Conservation (phyloP, 768 basidiomycete species). For the Lactarius evosmus region DNA sequence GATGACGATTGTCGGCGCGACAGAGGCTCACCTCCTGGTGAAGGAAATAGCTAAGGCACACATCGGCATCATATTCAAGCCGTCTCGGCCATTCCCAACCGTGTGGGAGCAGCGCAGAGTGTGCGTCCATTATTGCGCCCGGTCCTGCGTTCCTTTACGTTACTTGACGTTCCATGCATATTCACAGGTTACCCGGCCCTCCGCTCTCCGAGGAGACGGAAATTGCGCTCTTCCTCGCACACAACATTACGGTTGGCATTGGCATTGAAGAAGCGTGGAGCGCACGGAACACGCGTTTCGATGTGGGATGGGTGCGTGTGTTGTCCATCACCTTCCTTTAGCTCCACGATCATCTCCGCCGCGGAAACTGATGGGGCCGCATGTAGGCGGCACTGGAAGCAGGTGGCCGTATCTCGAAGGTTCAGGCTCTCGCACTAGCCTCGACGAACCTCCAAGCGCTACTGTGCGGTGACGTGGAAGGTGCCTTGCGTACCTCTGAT, state of each 20-base stretch:
- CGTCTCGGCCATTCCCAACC: constrained; percentile 67
- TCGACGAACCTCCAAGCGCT: constrained; percentile 55
- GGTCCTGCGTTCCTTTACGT: background rate
- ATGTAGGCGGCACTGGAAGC: constrained; percentile 29
- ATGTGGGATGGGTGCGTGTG: constrained; percentile 73
- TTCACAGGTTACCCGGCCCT: constrained; percentile 61
- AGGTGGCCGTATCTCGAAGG: constrained; percentile 35
- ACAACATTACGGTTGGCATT: constrained; percentile 71
- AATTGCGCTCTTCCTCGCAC: constrained; percentile 55
- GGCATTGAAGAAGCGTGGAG: constrained; percentile 66
- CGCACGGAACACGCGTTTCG: constrained; percentile 74
- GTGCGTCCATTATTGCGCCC: constrained; percentile 38
- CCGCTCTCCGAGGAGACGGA: constrained; percentile 63
- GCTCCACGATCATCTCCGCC: constrained; percentile 9
- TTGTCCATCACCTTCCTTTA: constrained; percentile 16
- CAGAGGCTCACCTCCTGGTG: constrained; percentile 71
- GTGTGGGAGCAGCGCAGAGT: constrained; percentile 66
- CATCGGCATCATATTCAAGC: constrained; percentile 67
- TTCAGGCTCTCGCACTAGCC: constrained; percentile 50
- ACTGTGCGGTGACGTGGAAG: constrained; percentile 37
- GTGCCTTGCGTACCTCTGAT: constrained; percentile 26
- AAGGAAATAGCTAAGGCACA: constrained; percentile 62
- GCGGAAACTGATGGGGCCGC: background rate
- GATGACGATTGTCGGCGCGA: constrained; percentile 53
- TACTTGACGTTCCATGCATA: constrained; percentile 7